Evolutionary conservation across 495 filamentous ascomycete species (phyloP).

Genomic region (Xylaria nigripes): DNA sequence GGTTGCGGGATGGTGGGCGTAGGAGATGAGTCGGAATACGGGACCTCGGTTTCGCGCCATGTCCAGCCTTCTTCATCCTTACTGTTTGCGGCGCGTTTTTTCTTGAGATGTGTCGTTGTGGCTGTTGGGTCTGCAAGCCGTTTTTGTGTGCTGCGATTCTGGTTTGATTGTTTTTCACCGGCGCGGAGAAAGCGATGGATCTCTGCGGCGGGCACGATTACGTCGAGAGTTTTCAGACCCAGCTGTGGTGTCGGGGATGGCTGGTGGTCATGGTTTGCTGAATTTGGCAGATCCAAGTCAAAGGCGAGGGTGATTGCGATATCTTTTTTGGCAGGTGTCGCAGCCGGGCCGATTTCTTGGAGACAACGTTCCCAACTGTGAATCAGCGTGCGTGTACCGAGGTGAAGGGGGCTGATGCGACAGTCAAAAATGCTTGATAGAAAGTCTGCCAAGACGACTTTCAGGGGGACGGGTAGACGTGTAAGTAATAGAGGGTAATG

Average conservation of each 20-base stretch:
- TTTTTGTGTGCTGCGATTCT: background rate
- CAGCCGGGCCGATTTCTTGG: constrained; percentile 15
- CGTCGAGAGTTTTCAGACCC: constrained; percentile 35
- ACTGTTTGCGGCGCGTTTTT: constrained; percentile 29
- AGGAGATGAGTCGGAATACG: background rate
- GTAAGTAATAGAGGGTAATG: constrained; percentile 35
- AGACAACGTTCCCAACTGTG: constrained; percentile 36
- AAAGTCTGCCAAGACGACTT: constrained; percentile 34
- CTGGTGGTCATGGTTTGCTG: background rate
- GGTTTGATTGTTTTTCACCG: constrained; percentile 2
- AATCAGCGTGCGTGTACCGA: constrained; percentile 37
- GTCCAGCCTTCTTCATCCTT: constrained; percentile 40
- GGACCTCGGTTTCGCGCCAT: constrained; percentile 23
- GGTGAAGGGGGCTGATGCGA: constrained; percentile 33
- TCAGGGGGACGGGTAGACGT: constrained; percentile 39
- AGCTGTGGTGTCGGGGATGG: background rate
- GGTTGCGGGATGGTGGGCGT: constrained; percentile 18
- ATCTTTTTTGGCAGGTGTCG: constrained; percentile 25
- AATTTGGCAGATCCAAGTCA: constrained; percentile 17
- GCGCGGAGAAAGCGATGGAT: constrained; percentile 24
- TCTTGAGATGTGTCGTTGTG: constrained; percentile 16
- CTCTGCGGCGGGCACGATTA: constrained; percentile 33
- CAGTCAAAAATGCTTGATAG: constrained; percentile 40
- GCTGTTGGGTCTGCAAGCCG: constrained; percentile 8
- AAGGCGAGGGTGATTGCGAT: constrained; percentile 36